Evolutionary conservation across 2,329 filamentous ascomycete species (phyloP).

Genomic region (Allantophomopsis cytisporea): DNA sequence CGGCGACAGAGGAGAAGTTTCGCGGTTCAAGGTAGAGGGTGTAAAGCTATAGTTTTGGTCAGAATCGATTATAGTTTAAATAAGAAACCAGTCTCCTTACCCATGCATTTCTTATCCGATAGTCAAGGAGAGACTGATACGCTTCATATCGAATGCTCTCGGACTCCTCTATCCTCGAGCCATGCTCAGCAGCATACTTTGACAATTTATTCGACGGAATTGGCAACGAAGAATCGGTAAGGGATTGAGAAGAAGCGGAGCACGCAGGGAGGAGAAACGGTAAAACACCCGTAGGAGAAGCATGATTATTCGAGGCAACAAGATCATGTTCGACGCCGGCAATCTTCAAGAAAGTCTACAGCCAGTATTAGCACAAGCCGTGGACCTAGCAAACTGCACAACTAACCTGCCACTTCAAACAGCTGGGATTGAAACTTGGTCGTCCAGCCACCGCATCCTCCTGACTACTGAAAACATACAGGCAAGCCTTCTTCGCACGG

Average conservation of each 20-base stretch:
- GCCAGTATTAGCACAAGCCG: constrained; percentile 3
- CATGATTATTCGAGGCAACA: constrained; percentile 76
- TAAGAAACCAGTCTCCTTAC: constrained; percentile 25
- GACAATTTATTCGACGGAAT: constrained; percentile 54
- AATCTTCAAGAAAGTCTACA: constrained; percentile 71
- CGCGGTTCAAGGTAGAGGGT: constrained; percentile 61
- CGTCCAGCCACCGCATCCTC: constrained; percentile 43
- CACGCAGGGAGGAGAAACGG: constrained; percentile 64
- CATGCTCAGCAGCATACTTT: constrained; percentile 48
- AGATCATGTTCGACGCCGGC: constrained; percentile 53
- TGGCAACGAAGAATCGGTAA: constrained; percentile 23
- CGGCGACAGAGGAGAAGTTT: constrained; percentile 54
- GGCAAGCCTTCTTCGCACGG: constrained; percentile 30
- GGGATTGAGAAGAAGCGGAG: constrained; percentile 11
- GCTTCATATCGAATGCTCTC: constrained; percentile 43
- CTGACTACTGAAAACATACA: constrained; percentile 66
- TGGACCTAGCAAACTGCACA: constrained; percentile 1
- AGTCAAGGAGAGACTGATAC: constrained; percentile 66
- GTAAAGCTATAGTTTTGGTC: constrained; percentile 42
- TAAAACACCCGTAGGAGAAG: constrained; percentile 75
- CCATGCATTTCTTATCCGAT: constrained; percentile 75
- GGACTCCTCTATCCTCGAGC: constrained; percentile 28
- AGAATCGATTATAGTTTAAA: constrained; percentile 3
- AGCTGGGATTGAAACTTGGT: constrained; percentile 83
- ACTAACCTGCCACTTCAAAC: constrained; percentile 89